These are phyloP conservation scores for Trichoderma sp. DNA, from an alignment of 2,329 filamentous ascomycete species.

Conservation along the genomic window DNA sequence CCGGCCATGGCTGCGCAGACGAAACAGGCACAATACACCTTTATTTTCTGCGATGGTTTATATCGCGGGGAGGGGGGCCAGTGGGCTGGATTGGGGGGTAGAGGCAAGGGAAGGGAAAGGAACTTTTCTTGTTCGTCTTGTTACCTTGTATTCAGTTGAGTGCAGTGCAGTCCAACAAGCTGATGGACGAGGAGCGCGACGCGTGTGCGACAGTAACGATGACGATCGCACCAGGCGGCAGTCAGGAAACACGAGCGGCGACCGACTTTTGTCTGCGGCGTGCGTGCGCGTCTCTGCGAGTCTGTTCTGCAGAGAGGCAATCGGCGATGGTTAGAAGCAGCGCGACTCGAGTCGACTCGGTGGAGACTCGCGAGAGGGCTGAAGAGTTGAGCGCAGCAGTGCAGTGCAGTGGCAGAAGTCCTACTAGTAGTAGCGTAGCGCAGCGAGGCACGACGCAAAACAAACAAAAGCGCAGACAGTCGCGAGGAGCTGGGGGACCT, in stretches of 20 bases:
- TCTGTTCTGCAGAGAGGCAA: conserved; percentile 11
- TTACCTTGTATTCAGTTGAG: conserved; percentile 15
- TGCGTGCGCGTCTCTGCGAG: conserved; percentile 20
- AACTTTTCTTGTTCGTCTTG: background rate
- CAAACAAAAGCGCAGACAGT: conserved; percentile 10
- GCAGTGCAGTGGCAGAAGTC: background rate
- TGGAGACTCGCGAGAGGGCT: conserved; percentile 2
- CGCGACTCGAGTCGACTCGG: conserved; percentile 20
- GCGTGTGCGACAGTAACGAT: conserved; percentile 21
- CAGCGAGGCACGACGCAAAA: conserved; percentile 5
- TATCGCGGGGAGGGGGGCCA: background rate
- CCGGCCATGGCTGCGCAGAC: conserved; percentile 6
- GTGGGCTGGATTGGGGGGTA: background rate
- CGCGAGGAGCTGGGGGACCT: conserved; percentile 23
- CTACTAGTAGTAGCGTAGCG: conserved; percentile 8
- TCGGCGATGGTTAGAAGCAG: conserved; percentile 18
- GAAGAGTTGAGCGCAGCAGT: background rate
- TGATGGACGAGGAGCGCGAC: conserved; percentile 20
- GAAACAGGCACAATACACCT: background rate
- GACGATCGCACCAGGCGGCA: conserved; percentile 18
- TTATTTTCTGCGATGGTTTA: background rate
- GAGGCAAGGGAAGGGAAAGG: background rate
- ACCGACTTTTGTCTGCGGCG: conserved; percentile 18
- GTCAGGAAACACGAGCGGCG: conserved; percentile 21
- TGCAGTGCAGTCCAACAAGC: background rate